phyloP scores from a whole-genome alignment of 2,329 filamentous ascomycete genomes.

The Pezicula carpinea region DNA sequence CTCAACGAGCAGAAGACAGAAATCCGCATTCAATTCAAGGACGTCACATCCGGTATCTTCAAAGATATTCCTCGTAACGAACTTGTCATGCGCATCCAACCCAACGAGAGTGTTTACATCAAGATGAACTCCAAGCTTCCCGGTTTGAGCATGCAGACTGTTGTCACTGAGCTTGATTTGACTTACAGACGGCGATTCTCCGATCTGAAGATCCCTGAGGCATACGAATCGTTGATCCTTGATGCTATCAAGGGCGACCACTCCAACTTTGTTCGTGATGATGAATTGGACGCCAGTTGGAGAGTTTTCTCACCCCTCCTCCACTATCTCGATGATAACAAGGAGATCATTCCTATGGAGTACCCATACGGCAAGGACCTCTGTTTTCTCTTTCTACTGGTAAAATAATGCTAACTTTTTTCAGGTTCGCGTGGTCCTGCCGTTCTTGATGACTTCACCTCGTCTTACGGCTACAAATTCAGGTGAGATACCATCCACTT shows the following conservation, averaged over 20 bases:
- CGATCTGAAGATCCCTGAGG: slow-evolving; percentile 98
- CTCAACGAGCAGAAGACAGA: slow-evolving; percentile 99
- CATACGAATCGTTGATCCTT: slow-evolving; percentile 95
- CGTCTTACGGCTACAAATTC: slow-evolving; percentile 98
- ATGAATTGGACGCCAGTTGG: slow-evolving; percentile 97
- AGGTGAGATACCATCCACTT: slow-evolving; percentile 38
- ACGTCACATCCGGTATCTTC: slow-evolving; percentile 98
- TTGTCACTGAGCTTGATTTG: slow-evolving; percentile 95
- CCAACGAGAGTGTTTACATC: slow-evolving; percentile 99
- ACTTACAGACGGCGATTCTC: slow-evolving; percentile 98
- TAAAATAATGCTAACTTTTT: slow-evolving; percentile 1
- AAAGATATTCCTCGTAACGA: slow-evolving; percentile 99
- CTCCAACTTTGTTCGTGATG: slow-evolving; percentile 97
- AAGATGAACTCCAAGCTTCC: slow-evolving; percentile 99
- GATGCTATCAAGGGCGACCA: slow-evolving; percentile 98
- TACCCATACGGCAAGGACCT: slow-evolving; percentile 86
- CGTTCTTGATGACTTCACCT: slow-evolving; percentile 95
- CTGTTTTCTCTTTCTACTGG: slow-evolving; percentile 1
- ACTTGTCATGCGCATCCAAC: slow-evolving; percentile 97
- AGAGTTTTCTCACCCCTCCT: slow-evolving; percentile 96
- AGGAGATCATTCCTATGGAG: slow-evolving; percentile 99
- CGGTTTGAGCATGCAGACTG: slow-evolving; percentile 98
- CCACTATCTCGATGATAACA: slow-evolving; percentile 98
- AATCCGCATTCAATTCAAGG: slow-evolving; percentile 98
- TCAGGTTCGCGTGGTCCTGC: slow-evolving; percentile 92